Base-by-base conservation (phyloP, 2,329 filamentous ascomycete genomes). In the Fusarium xylarioides region DNA sequence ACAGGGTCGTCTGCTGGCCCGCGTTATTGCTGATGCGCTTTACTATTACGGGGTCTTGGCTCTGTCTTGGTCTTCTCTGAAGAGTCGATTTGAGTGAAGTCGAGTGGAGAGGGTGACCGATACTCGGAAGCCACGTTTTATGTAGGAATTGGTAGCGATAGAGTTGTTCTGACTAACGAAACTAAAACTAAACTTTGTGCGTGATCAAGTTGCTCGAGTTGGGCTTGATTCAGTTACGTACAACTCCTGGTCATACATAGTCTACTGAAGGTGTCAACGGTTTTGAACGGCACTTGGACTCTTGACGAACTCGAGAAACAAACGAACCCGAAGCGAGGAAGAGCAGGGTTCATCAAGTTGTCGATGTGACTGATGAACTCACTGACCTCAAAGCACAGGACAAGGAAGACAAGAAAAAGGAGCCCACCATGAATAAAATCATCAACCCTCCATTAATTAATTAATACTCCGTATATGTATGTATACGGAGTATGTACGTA, bases 1-100 rank as follows among this genome's bases (percentile, higher is more conserved):
- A 77, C 75, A 77, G 75, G 75, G 75, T 73, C 68, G 72, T 74
- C 74, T 77, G 69, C 68, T 74, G 75, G 75, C 70, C 69, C 71
- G 70, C 66, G 70, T 66, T 50, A 38, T 68, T 56, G 67, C 54
- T 69, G 67, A 70, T 64, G 50, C 43, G 43, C 66, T 66, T 64
- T n/a, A 64, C 64, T 69, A 52, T 49, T 55, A 59, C 52, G 38
- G 59, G 50, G 43, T 34, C 59, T 69, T 72, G 59, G 64, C 56
- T 28, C 21, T 54, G 19, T 28, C 23, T 28, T 54, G 50, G 34
- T 40, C 34, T 38, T 54, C 34, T 54, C 23, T 53, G 23, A 28
- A 40, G n/a, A 28, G 26, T 28, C 26, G 26, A 28, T 5, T 28
- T 28, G 26, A 28, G 26, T 28, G 26, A 49, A 50, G 47, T 50